Conservation (phyloP, 257 asterid genomes). For the Hygrophila difformis region DNA sequence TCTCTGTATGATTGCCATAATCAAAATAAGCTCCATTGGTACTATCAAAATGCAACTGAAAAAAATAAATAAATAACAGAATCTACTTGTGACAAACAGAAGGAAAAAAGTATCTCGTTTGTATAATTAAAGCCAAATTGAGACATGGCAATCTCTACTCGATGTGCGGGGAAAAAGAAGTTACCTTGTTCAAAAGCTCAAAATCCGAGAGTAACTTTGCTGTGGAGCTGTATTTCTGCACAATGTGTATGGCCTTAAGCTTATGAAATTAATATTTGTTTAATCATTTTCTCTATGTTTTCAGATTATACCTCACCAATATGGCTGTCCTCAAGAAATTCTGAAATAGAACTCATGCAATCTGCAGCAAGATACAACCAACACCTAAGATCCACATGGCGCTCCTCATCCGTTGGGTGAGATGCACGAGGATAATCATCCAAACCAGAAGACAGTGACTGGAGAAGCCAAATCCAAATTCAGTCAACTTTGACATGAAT, state of each 20-base stretch:
- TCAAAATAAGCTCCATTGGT: constrained; percentile 76
- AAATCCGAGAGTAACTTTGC: constrained; percentile 82
- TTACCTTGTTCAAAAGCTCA: constrained; percentile 78
- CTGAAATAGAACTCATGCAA: constrained; percentile 81
- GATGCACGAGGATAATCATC: constrained; percentile 99
- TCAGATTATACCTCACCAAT: constrained; percentile 43
- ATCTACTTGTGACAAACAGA: too few relatives aligned
- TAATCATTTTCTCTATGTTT: neutral
- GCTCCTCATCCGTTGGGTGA: constrained; percentile 90
- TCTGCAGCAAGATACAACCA: constrained; percentile 98
- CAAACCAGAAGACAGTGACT: constrained; percentile 92
- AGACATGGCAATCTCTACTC: too few relatives aligned
- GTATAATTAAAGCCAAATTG: too few relatives aligned
- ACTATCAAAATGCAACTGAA: constrained; percentile 78
- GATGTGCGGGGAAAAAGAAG: neutral
- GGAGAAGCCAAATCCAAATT: constrained; percentile 20
- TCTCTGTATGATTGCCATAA: constrained; percentile 89
- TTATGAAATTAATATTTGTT: neutral
- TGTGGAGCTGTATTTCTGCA: constrained; percentile 66
- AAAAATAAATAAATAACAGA: too few relatives aligned
- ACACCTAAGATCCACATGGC: constrained; percentile 97
- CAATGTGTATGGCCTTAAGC: constrained; percentile 20
- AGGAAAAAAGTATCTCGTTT: too few relatives aligned
- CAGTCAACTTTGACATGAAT: constrained; percentile 8
- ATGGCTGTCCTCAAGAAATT: constrained; percentile 56